Evolutionary conservation across 2,329 filamentous ascomycete genomes (phyloP).

Genomic region (Colletotrichum costaricense): DNA sequence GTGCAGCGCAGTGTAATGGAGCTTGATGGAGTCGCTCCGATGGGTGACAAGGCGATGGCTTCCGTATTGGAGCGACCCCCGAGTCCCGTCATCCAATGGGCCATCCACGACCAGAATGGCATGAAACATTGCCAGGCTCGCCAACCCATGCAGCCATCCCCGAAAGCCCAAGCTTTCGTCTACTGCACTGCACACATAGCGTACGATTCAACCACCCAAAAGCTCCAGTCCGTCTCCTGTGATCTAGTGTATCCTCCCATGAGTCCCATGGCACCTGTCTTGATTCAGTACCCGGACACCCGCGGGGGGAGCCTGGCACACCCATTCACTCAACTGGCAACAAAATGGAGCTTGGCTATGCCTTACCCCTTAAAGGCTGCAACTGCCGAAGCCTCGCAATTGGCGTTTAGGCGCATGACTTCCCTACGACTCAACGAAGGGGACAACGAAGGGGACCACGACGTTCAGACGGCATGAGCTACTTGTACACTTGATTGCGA

Average conservation of each 20-base stretch:
- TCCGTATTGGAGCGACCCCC: slow-evolving; percentile 27
- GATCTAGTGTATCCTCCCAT: neutral
- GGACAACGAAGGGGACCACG: too few relatives aligned
- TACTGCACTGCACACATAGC: slow-evolving; percentile 12
- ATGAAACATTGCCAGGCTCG: slow-evolving; percentile 27
- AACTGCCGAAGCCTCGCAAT: slow-evolving; percentile 21
- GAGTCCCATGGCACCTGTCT: neutral
- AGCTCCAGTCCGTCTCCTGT: slow-evolving; percentile 8
- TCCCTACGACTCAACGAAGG: neutral
- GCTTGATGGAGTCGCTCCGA: slow-evolving; percentile 28
- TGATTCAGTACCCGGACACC: slow-evolving; percentile 12
- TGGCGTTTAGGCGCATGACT: neutral
- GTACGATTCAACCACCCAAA: slow-evolving; percentile 18
- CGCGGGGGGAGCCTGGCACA: neutral
- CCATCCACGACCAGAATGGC: neutral
- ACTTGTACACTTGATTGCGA: neutral
- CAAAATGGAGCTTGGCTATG: neutral
- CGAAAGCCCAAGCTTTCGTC: slow-evolving; percentile 17
- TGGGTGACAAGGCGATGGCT: slow-evolving; percentile 25
- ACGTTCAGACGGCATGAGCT: neutral
- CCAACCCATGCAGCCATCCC: neutral
- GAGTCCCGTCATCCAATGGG: slow-evolving; percentile 13
- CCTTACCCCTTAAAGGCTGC: neutral
- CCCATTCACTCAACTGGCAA: neutral
- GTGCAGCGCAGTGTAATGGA: slow-evolving; percentile 28